phyloP scores from a whole-genome alignment of 306 rosid species.

The Cucumis hystrix region DNA sequence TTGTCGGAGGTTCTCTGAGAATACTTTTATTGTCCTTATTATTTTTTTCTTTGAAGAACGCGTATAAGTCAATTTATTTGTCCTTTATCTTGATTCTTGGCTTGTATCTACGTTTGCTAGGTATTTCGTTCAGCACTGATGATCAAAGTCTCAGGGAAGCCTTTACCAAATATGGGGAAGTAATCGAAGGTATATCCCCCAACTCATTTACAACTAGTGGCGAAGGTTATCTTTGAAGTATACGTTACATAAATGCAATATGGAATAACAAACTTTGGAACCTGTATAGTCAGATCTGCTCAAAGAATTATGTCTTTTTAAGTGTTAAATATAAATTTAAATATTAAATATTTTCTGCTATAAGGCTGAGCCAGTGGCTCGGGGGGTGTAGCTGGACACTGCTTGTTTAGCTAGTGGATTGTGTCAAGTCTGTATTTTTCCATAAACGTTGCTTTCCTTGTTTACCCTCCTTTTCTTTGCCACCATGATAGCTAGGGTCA shows the following conservation, averaged over 20 bases:
- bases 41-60: neutral
- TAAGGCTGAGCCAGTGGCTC: neutral
- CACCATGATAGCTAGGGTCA: constrained; percentile 48
- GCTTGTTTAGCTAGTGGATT: neutral
- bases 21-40: neutral
- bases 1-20: constrained; percentile 56
- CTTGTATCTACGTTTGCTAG: constrained; percentile 17
- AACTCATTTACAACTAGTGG: neutral
- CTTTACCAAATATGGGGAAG: constrained; percentile 63
- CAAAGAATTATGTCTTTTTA: neutral
- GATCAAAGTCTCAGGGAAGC: constrained; percentile 65
- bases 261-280: neutral
- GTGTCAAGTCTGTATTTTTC: neutral
- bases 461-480: neutral
- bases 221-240: neutral
- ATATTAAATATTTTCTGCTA: neutral
- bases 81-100: neutral
- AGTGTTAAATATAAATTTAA: no score
- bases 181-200: constrained; percentile 52
- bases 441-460: neutral
- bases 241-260: neutral
- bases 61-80: neutral
- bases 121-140: constrained; percentile 55
- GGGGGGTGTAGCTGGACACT: neutral
- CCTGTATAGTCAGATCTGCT: neutral